These are phyloP conservation scores for Prunus davidiana DNA, from an alignment of 306 rosid species.

Conservation along the genomic window DNA sequence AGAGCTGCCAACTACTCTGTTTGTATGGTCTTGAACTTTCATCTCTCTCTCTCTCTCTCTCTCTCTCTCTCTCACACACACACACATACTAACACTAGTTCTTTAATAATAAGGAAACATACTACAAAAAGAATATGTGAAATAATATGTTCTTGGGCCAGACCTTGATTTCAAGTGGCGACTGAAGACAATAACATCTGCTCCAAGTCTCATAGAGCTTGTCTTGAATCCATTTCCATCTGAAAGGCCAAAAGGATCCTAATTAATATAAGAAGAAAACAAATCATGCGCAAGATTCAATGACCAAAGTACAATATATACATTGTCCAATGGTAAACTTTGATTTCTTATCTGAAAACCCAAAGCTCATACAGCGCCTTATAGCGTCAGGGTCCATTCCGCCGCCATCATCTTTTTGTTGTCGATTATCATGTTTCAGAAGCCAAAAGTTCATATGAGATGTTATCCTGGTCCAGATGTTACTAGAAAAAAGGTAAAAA, in stretches of 20 bases:
- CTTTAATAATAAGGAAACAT: too few species aligned
- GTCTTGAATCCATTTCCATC: constrained; percentile 99
- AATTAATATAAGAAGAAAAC: constrained; percentile 21
- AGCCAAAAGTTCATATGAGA: constrained; percentile 14
- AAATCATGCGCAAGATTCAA: constrained; percentile 16
- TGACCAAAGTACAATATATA: constrained; percentile 39
- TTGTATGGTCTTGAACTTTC: neutral
- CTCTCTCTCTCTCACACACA: too few species aligned
- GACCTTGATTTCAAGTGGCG: constrained; percentile 58
- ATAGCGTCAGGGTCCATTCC: constrained; percentile 91
- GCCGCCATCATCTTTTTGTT: constrained; percentile 75
- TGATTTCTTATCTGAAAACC: constrained; percentile 77
- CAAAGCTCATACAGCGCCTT: constrained; percentile 93
- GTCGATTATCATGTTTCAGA: constrained; percentile 16
- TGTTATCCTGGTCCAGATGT: neutral
- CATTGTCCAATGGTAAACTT: constrained; percentile 76
- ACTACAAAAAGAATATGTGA: neutral
- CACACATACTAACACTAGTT: too few species aligned
- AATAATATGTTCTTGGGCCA: neutral
- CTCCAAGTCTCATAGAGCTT: constrained; percentile 96
- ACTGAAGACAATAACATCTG: constrained; percentile 85
- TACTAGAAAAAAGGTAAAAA: neutral
- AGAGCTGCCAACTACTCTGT: too few species aligned
- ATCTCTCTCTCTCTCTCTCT: too few species aligned
- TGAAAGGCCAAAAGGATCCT: constrained; percentile 41